Conservation (phyloP, 345 rosid genomes). For the Murraya koenigii region DNA sequence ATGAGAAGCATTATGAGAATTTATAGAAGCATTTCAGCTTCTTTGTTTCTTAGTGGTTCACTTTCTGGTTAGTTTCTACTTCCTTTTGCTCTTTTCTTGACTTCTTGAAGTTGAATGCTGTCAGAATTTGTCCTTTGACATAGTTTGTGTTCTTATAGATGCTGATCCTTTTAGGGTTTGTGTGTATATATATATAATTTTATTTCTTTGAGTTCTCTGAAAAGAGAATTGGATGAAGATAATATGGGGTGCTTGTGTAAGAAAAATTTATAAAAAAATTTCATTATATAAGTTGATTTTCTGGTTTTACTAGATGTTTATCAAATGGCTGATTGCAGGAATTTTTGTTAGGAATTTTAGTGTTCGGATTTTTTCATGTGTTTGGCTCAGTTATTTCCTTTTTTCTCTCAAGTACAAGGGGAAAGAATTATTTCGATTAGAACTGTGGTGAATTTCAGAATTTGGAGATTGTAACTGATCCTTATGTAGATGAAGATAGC, state of each 20-base stretch:
- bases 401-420: no score
- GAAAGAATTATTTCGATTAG: background rate
- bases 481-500: background rate
- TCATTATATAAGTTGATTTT: background rate
- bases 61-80: conserved; percentile 30
- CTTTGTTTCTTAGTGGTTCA: conserved; percentile 1
- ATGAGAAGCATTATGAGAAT: conserved; percentile 4
- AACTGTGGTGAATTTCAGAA: background rate
- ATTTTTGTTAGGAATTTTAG: background rate
- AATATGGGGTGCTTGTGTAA: background rate
- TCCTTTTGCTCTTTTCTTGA: background rate
- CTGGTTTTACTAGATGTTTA: background rate
- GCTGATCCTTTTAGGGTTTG: background rate
- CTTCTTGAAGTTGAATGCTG: background rate
- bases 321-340: background rate
- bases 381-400: background rate
- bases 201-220: background rate
- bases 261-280: background rate
- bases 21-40: conserved; percentile 13
- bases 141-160: background rate
- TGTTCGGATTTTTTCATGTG: background rate
- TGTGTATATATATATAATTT: no score
- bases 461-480: background rate
- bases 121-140: background rate
- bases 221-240: background rate